Percentiles rank a stretch among this genome's conserved stretches.
Conservation (phyloP, 2,329 filamentous ascomycete genomes). For the Aspergillus piperis region DNA sequence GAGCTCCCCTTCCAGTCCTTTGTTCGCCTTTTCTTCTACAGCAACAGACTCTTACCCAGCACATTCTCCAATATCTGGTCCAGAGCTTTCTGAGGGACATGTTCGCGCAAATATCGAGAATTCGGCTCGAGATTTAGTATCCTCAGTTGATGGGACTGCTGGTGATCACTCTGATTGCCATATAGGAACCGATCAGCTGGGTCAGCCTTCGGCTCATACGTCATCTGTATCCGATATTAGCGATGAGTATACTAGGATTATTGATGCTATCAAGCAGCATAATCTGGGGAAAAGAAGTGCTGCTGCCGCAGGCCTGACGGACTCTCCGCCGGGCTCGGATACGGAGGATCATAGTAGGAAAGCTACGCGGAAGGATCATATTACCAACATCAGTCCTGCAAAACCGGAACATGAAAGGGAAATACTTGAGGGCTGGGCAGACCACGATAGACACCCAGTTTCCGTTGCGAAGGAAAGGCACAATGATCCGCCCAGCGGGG, state of each 20-base stretch:
- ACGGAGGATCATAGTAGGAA: constrained; percentile 10
- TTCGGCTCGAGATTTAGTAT: not conserved
- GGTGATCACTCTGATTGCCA: not conserved
- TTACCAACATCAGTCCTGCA: not conserved
- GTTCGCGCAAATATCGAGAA: not conserved
- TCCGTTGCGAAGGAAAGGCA: not conserved
- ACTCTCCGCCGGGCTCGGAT: constrained; percentile 29
- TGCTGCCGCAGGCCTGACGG: constrained; percentile 26
- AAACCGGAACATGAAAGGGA: not conserved
- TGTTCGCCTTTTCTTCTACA: constrained; percentile 20
- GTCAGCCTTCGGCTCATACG: not conserved
- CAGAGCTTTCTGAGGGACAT: too few species aligned
- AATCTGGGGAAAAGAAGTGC: constrained; percentile 29
- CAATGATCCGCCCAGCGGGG: not conserved
- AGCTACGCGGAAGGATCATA: not conserved
- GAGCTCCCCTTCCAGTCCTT: constrained; percentile 18
- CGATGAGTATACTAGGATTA: not conserved
- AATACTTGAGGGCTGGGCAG: not conserved
- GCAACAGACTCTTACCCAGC: too few species aligned
- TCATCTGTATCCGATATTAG: not conserved
- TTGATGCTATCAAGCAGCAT: not conserved
- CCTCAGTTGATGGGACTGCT: not conserved
- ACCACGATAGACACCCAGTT: too few species aligned
- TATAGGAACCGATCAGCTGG: not conserved
- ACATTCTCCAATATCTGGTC: too few species aligned